Conservation (phyloP, 306 rosid genomes). For the Vigna hirtella region DNA sequence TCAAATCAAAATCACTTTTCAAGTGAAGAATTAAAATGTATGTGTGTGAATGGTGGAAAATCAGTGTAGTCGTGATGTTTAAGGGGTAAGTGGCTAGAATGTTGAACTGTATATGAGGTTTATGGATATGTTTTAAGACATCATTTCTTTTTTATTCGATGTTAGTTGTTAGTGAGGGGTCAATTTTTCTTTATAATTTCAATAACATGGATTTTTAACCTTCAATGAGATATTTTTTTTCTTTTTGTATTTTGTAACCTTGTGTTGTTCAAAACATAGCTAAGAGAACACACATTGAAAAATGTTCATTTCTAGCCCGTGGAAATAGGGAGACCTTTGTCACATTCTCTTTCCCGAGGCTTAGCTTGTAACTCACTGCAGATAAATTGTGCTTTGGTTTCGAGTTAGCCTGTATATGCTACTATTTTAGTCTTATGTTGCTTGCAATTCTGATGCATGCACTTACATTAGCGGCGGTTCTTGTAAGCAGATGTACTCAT, state of each 20-base stretch:
- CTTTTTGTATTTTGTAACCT: neutral
- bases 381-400: constrained; percentile 3
- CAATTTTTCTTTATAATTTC: constrained; percentile 11
- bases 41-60: neutral
- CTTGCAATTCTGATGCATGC: constrained; percentile 10
- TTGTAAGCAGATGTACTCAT: constrained; percentile 58
- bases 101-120: neutral
- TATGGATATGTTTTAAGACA: constrained; percentile 10
- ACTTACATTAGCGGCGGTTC: constrained; percentile 29
- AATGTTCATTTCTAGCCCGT: neutral
- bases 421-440: constrained; percentile 1
- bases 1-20: neutral
- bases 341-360: neutral
- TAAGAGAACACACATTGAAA: neutral
- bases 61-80: neutral
- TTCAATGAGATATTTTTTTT: neutral
- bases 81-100: neutral
- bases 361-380: neutral
- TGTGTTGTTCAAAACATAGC: constrained; percentile 10
- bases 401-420: neutral
- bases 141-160: constrained; percentile 21
- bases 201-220: neutral
- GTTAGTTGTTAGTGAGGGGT: constrained; percentile 12
- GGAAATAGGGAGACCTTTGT: neutral
- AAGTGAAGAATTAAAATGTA: neutral